Percentiles rank a stretch among this genome's conserved stretches.
phyloP scores from a whole-genome alignment of 176 grass and related monocot genomes.

The Aegilops sharonensis region DNA sequence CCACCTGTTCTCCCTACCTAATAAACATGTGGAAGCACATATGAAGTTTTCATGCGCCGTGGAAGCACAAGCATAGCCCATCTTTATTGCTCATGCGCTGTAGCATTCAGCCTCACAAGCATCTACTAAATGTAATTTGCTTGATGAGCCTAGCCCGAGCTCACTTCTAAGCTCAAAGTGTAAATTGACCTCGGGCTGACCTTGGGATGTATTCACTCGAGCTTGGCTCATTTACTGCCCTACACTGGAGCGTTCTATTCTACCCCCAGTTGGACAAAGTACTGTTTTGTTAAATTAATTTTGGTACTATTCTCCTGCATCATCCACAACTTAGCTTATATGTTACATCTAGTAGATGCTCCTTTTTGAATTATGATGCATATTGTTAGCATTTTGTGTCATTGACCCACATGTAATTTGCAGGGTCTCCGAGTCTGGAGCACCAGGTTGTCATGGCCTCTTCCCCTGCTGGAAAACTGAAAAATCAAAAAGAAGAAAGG shows the following conservation, averaged over 20 bases:
- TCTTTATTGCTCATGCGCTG: neutral
- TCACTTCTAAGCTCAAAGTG: neutral
- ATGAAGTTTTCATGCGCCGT: no score
- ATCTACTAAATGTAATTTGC: neutral
- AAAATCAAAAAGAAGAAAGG: conserved; percentile 56
- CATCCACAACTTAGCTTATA: neutral
- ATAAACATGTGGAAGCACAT: no score
- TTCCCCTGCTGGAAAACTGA: conserved; percentile 86
- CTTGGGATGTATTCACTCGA: neutral
- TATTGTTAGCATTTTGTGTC: neutral
- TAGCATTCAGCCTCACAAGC: neutral
- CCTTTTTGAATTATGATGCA: neutral
- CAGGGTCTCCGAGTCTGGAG: conserved; percentile 73
- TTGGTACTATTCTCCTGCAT: neutral
- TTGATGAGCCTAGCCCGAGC: neutral
- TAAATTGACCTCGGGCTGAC: neutral
- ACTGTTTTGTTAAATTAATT: neutral
- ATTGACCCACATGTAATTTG: conserved; percentile 27
- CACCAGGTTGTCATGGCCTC: conserved; percentile 75
- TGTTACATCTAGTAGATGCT: neutral
- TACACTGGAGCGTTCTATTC: neutral
- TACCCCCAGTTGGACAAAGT: neutral
- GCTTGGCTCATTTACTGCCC: neutral
- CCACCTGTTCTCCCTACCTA: no score
- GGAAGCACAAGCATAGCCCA: neutral